These are phyloP conservation scores for Ceratobasidium sp. DNA, from an alignment of 1,284 basidiomycete species.

Conservation along the genomic window DNA sequence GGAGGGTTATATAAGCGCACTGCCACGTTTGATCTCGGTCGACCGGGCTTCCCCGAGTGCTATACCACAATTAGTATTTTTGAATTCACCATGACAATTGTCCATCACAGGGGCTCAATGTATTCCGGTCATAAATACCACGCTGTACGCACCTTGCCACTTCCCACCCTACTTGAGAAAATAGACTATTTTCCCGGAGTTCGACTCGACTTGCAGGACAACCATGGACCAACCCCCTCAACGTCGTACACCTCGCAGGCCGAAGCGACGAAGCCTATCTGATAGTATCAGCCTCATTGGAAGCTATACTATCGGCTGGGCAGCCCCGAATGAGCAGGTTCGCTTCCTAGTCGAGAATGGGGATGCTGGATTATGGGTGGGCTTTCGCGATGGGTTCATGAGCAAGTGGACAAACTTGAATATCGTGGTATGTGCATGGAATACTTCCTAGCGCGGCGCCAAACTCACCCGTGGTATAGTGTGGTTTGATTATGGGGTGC, in stretches of 20 bases:
- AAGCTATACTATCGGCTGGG: constrained; percentile 44
- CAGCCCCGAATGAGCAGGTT: constrained; percentile 42
- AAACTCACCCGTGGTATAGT: constrained; percentile 10
- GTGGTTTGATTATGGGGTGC: constrained; percentile 49
- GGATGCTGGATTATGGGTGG: constrained; percentile 40
- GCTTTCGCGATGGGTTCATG: constrained; percentile 46
- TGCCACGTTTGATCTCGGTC: constrained; percentile 5
- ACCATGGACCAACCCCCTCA: constrained; percentile 1
- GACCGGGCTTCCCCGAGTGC: background rate
- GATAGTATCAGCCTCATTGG: constrained; percentile 34
- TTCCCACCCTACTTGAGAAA: background rate
- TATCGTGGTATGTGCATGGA: constrained; percentile 39
- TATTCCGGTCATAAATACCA: background rate
- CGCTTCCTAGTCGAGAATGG: constrained; percentile 25
- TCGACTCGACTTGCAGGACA: background rate
- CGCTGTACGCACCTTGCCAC: background rate
- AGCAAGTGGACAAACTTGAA: constrained; percentile 48
- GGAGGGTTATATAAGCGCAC: background rate
- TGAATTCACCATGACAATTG: background rate
- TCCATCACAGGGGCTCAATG: background rate
- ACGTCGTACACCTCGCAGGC: background rate
- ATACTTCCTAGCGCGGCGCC: background rate
- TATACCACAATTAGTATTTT: background rate
- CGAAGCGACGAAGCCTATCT: constrained; percentile 6
- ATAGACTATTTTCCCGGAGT: no score